Evolutionary conservation across 2,329 filamentous ascomycete species (phyloP).

Genomic region (Rutstroemia sp.): DNA sequence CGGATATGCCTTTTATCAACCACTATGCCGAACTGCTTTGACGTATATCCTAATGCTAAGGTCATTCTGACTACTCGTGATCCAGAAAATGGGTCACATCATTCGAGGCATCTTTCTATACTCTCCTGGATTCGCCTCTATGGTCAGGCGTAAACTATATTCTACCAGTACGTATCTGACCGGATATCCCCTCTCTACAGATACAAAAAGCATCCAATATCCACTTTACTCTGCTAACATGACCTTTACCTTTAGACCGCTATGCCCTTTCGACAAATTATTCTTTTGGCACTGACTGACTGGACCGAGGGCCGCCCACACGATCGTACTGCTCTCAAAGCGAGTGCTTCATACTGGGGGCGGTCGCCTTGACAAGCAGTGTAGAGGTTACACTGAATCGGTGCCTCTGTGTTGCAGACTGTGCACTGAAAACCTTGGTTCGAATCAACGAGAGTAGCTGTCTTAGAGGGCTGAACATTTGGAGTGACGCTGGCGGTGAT

Average conservation of each 20-base stretch:
- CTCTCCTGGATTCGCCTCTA: background rate
- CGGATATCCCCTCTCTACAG: background rate
- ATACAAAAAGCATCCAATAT: background rate
- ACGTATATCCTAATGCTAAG: background rate
- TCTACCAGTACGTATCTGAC: background rate
- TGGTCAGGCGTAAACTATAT: background rate
- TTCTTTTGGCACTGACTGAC: background rate
- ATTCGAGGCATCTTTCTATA: background rate
- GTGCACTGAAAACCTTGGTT: too few species aligned
- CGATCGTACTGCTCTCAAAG: background rate
- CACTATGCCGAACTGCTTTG: background rate
- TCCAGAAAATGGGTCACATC: background rate
- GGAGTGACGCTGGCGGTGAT: too few species aligned
- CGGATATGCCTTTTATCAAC: background rate
- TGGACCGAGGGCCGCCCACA: background rate
- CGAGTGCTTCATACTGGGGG: too few species aligned
- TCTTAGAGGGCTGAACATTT: too few species aligned
- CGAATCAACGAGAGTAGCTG: too few species aligned
- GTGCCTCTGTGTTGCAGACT: too few species aligned
- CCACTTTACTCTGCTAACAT: too few species aligned
- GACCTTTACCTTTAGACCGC: background rate
- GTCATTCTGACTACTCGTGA: background rate
- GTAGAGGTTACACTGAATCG: too few species aligned
- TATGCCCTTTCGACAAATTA: background rate
- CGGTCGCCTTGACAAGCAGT: too few species aligned